phyloP scores from a whole-genome alignment of 2,329 filamentous ascomycete species.

The Tolypocladium amazonense region DNA sequence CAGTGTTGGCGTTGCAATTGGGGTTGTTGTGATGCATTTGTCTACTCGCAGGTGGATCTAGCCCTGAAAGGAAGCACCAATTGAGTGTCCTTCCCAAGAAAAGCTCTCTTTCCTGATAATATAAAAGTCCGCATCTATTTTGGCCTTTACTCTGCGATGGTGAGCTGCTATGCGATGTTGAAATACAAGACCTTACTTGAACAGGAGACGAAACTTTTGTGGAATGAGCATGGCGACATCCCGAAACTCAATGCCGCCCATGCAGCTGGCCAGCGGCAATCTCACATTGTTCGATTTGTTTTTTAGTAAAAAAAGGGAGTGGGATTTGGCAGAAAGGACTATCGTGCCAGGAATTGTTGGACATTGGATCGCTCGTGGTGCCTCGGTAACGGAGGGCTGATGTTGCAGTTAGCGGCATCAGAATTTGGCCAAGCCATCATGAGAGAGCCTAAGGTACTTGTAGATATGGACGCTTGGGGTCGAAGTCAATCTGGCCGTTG shows the following conservation, averaged over 20 bases:
- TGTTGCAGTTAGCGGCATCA: no score
- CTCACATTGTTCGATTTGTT: no score
- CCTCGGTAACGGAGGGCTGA: no score
- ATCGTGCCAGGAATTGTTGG: no score
- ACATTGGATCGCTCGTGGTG: no score
- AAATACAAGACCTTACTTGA: background rate
- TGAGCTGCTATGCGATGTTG: background rate
- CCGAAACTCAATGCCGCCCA: background rate
- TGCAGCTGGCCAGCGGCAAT: no score
- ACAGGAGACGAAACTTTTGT: background rate
- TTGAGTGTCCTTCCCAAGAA: background rate
- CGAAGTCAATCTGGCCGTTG: no score
- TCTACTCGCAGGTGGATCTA: background rate
- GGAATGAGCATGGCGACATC: background rate
- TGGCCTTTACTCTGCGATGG: background rate
- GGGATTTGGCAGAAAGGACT: no score
- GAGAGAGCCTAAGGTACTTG: no score
- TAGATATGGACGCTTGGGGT: no score
- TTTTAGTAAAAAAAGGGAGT: no score
- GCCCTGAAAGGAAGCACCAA: background rate
- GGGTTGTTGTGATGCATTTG: background rate
- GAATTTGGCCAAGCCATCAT: no score
- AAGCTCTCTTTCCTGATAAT: background rate
- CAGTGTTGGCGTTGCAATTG: background rate
- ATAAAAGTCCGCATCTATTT: background rate